These are phyloP conservation scores for Phytophthora citrophthora DNA, from an alignment of 352 stramenopile genomes.

Conservation along the genomic window DNA sequence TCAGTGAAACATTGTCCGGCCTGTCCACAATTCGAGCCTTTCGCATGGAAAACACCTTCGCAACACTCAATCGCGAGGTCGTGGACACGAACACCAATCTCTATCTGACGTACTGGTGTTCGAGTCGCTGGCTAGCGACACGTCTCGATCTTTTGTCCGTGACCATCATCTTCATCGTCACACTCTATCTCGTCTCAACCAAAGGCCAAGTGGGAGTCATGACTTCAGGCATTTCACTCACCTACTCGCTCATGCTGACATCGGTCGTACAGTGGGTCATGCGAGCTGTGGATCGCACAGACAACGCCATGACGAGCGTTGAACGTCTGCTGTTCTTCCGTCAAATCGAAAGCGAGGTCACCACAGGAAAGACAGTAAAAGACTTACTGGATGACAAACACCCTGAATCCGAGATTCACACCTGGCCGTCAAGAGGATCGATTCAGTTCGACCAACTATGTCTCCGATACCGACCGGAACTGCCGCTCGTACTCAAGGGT, in stretches of 20 bases:
- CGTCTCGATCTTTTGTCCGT: conserved; percentile 87
- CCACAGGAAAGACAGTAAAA: too few relatives aligned
- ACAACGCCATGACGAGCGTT: conserved; percentile 54
- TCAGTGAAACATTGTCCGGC: conserved; percentile 92
- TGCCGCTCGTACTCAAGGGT: not conserved
- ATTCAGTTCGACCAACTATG: conserved; percentile 33
- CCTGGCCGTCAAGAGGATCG: not conserved
- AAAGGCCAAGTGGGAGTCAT: conserved; percentile 35
- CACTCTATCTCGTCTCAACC: conserved; percentile 83
- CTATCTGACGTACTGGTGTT: conserved; percentile 47
- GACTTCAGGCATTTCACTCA: conserved; percentile 42
- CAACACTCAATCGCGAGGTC: conserved; percentile 40
- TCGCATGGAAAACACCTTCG: conserved; percentile 39
- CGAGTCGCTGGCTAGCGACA: conserved; percentile 93
- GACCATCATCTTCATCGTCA: conserved; percentile 87
- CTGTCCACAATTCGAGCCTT: conserved; percentile 91
- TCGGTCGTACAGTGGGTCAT: conserved; percentile 50
- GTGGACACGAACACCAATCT: conserved; percentile 47
- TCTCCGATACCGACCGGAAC: conserved; percentile 39
- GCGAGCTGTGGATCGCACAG: conserved; percentile 27
- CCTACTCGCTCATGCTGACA: conserved; percentile 53
- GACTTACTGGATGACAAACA: too few relatives aligned
- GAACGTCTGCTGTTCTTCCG: conserved; percentile 44
- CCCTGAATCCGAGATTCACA: conserved; percentile 4
- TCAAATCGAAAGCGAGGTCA: conserved; percentile 35